A percentile compares a stretch with the other conserved stretches of the same genome.
These are phyloP conservation scores for Peniophora sp. DNA, from an alignment of 1,284 basidiomycete species.

Conservation along the genomic window DNA sequence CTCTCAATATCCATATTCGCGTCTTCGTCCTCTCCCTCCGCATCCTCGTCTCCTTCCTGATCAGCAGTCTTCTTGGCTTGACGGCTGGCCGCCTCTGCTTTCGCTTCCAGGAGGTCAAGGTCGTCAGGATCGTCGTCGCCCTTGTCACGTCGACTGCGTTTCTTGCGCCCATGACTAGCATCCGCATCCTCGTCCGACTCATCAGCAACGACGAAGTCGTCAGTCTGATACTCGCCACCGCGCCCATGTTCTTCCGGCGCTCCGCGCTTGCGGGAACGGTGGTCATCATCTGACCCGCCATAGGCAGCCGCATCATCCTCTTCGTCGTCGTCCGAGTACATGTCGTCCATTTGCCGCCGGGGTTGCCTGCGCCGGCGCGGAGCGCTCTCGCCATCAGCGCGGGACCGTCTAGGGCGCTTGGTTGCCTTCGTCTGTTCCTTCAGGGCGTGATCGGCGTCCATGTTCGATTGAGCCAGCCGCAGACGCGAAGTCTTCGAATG, in stretches of 20 bases:
- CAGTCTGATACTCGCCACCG: slow-evolving; percentile 65
- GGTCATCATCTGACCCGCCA: slow-evolving; percentile 47
- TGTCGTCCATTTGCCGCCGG: slow-evolving; percentile 25
- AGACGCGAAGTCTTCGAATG: slow-evolving; percentile 74
- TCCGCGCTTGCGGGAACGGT: background rate
- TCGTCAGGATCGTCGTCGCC: slow-evolving; percentile 57
- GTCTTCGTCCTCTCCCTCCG: slow-evolving; percentile 28
- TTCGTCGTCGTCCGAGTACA: slow-evolving; percentile 38
- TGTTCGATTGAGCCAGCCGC: slow-evolving; percentile 66
- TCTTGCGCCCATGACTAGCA: slow-evolving; percentile 24
- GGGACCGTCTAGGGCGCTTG: slow-evolving; percentile 52
- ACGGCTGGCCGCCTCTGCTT: slow-evolving; percentile 27
- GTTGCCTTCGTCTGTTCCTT: slow-evolving; percentile 59
- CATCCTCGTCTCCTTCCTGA: slow-evolving; percentile 17
- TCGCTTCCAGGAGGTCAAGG: slow-evolving; percentile 50
- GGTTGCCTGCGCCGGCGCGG: slow-evolving; percentile 30
- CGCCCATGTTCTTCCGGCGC: slow-evolving; percentile 29
- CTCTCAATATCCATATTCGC: slow-evolving; percentile 68
- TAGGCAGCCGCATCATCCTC: slow-evolving; percentile 32
- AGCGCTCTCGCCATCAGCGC: slow-evolving; percentile 36
- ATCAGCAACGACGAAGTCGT: slow-evolving; percentile 76
- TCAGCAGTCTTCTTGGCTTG: slow-evolving; percentile 21
- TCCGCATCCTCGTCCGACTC: slow-evolving; percentile 56
- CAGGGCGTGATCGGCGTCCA: slow-evolving; percentile 68
- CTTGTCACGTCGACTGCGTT: slow-evolving; percentile 31